phyloP scores from a whole-genome alignment of 225 moss, liverwort and hornwort species.

The Pleurozium schreberi region DNA sequence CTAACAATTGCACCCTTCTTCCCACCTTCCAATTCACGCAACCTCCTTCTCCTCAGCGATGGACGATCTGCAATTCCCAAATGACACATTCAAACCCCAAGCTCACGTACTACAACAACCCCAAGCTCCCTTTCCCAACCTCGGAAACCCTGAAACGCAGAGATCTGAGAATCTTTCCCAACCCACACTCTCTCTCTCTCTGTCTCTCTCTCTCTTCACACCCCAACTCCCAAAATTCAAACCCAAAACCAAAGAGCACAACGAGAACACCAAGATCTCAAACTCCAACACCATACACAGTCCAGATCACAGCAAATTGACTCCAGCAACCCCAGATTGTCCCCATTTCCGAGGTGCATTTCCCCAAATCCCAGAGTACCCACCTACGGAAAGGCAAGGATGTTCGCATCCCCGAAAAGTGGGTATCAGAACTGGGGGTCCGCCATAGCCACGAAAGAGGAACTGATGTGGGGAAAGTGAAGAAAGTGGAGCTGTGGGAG shows the following conservation, averaged over 20 bases:
- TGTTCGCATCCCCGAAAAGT: background rate
- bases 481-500: background rate
- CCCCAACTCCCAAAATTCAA: background rate
- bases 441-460: background rate
- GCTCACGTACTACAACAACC: background rate
- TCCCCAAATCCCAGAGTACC: background rate
- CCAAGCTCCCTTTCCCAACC: background rate
- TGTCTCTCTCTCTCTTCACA: too few species aligned
- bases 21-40: background rate
- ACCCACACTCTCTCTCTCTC: background rate
- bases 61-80: background rate
- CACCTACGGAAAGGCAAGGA: background rate
- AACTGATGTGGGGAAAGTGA: background rate
- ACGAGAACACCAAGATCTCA: background rate
- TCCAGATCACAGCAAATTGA: background rate
- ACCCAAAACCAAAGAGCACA: background rate
- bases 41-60: background rate
- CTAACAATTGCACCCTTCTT: background rate
- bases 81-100: background rate
- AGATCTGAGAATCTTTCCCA: background rate
- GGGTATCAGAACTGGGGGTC: background rate
- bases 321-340: background rate
- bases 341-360: background rate
- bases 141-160: background rate
- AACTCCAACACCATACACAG: background rate